A percentile compares a stretch with the other conserved stretches of the same genome.
phyloP scores from a whole-genome alignment of 2,329 filamentous ascomycete species.

The Neofusicoccum kwambonambiense region DNA sequence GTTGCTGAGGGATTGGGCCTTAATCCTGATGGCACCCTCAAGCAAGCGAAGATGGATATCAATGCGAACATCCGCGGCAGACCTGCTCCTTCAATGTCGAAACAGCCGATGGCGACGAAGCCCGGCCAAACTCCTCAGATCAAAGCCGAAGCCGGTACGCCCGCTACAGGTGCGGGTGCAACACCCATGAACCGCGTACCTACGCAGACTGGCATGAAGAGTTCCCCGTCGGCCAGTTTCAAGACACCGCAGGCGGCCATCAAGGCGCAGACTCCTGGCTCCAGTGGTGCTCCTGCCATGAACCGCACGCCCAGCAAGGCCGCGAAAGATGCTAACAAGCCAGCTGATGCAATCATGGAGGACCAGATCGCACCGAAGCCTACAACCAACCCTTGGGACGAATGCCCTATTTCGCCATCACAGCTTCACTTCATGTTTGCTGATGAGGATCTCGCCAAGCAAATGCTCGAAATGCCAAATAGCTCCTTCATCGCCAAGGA shows the following conservation, averaged over 20 bases:
- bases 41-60: conserved; percentile 31
- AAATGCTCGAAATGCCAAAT: neutral
- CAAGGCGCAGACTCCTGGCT: conserved; percentile 36
- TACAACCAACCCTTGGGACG: neutral
- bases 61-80: conserved; percentile 25
- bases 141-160: conserved; percentile 36
- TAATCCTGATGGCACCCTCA: conserved; percentile 48
- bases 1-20: conserved; percentile 49
- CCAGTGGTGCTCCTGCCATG: conserved; percentile 17
- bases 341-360: neutral
- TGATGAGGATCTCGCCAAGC: conserved; percentile 10
- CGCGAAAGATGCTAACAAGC: neutral
- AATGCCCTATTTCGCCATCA: conserved; percentile 10
- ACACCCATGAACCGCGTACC: conserved; percentile 39
- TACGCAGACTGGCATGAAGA: conserved; percentile 38
- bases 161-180: conserved; percentile 30
- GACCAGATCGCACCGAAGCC: neutral
- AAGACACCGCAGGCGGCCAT: conserved; percentile 36
- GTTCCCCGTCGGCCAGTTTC: conserved; percentile 36
- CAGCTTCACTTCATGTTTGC: conserved; percentile 16
- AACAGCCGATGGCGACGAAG: conserved; percentile 29
- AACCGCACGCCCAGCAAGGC: conserved; percentile 18
- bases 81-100: conserved; percentile 24
- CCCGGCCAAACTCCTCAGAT: conserved; percentile 34
- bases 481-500: conserved; percentile 17